Conservation (phyloP, 768 basidiomycete species). For the Royoungia palumana region DNA sequence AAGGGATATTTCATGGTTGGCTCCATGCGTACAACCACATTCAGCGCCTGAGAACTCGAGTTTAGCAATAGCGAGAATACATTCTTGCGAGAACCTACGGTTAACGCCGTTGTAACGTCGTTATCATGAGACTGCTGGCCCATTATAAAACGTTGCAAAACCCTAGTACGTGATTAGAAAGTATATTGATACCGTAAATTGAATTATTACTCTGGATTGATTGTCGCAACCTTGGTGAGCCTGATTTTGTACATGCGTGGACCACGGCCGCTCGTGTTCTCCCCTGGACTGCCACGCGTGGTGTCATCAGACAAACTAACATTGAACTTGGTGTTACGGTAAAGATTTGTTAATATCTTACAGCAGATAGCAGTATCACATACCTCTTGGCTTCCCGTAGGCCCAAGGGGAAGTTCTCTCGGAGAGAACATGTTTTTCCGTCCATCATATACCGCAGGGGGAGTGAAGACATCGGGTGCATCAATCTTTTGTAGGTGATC, state of each 20-base stretch:
- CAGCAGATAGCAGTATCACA: constrained; percentile 9
- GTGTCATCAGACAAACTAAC: constrained; percentile 48
- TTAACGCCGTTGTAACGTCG: constrained; percentile 62
- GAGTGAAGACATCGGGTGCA: constrained; percentile 67
- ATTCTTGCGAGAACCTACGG: constrained; percentile 35
- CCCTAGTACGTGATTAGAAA: constrained; percentile 36
- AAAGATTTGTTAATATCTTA: constrained; percentile 3
- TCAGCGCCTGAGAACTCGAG: constrained; percentile 49
- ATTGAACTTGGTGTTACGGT: constrained; percentile 47
- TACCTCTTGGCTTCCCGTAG: constrained; percentile 50
- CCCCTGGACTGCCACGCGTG: constrained; percentile 29
- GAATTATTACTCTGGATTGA: constrained; percentile 49
- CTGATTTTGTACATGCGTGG: constrained; percentile 68
- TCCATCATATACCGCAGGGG: constrained; percentile 73
- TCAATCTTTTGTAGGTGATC: constrained; percentile 54
- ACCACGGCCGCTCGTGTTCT: constrained; percentile 35
- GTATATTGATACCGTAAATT: constrained; percentile 11
- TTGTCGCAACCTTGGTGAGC: constrained; percentile 54
- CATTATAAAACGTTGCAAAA: constrained; percentile 58
- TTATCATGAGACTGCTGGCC: constrained; percentile 70
- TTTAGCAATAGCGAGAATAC: background rate
- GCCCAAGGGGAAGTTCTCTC: constrained; percentile 58
- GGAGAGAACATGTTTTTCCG: constrained; percentile 73
- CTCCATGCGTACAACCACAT: constrained; percentile 73
- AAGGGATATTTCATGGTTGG: constrained; percentile 67